These are phyloP conservation scores for Xylariaceae sp. DNA, from an alignment of 2,329 filamentous ascomycete species.

Conservation along the genomic window DNA sequence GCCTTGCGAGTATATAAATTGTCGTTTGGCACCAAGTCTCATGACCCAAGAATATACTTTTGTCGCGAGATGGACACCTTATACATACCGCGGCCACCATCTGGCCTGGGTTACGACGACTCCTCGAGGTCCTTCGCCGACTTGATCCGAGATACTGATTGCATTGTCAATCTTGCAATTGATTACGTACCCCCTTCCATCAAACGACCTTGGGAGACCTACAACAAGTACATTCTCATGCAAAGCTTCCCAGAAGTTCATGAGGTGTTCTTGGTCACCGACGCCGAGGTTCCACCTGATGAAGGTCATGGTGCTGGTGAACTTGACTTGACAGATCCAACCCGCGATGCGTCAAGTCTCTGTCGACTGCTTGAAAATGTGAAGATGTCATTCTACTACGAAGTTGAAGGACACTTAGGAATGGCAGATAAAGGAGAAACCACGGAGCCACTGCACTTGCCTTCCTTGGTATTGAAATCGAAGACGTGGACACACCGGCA, in stretches of 20 bases:
- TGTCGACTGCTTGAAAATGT: slow-evolving; percentile 38
- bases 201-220: slow-evolving; percentile 57
- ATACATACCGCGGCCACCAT: slow-evolving; percentile 49
- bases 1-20: slow-evolving; percentile 48
- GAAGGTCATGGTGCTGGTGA: slow-evolving; percentile 25
- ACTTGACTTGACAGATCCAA: slow-evolving; percentile 34
- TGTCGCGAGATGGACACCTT: slow-evolving; percentile 43
- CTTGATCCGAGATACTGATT: slow-evolving; percentile 45
- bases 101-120: slow-evolving; percentile 51
- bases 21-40: slow-evolving; percentile 45
- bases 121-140: slow-evolving; percentile 50
- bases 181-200: slow-evolving; percentile 54
- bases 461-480: slow-evolving; percentile 40
- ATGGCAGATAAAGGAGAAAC: slow-evolving; percentile 33
- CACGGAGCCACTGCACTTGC: slow-evolving; percentile 33
- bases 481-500: slow-evolving; percentile 30
- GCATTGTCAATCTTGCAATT: slow-evolving; percentile 50
- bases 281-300: slow-evolving; percentile 19
- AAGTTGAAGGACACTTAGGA: slow-evolving; percentile 33
- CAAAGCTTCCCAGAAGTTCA: slow-evolving; percentile 43
- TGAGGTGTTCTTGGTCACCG: slow-evolving; percentile 48
- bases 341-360: slow-evolving; percentile 31
- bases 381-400: slow-evolving; percentile 42
- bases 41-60: slow-evolving; percentile 43
- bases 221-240: slow-evolving; percentile 56